Percentiles rank a stretch among this genome's conserved stretches.
phyloP scores from a whole-genome alignment of 2,329 filamentous ascomycete species.

The Sclerotinia nivalis region DNA sequence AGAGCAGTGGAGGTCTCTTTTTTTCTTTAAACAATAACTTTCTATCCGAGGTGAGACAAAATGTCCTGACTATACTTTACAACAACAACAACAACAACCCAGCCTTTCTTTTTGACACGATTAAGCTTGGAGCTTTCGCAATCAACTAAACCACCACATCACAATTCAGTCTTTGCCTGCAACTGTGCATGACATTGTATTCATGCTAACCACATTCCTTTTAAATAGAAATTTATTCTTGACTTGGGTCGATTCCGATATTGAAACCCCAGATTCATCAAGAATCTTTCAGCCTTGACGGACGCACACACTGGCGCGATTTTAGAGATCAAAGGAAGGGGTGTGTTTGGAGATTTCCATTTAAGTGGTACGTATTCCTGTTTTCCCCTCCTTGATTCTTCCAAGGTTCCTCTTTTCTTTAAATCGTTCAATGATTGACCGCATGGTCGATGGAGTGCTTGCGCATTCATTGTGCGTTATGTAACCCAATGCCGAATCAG shows the following conservation, averaged over 20 bases:
- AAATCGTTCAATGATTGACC: background rate
- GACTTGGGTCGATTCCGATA: constrained; percentile 29
- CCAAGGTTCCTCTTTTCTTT: background rate
- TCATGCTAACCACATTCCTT: constrained; percentile 31
- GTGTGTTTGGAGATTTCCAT: constrained; percentile 27
- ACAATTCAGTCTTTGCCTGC: constrained; percentile 17
- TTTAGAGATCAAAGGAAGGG: constrained; percentile 24
- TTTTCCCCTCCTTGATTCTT: background rate
- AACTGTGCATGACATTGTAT: constrained; percentile 26
- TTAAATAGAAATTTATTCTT: constrained; percentile 30
- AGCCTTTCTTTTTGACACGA: constrained; percentile 34
- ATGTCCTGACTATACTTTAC: constrained; percentile 13
- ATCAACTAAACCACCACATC: constrained; percentile 21
- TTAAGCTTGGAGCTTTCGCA: constrained; percentile 33
- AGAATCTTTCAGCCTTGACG: constrained; percentile 27
- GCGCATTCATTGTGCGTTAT: constrained; percentile 21
- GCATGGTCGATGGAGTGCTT: constrained; percentile 8
- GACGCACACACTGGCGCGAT: constrained; percentile 31
- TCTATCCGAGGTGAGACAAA: constrained; percentile 38
- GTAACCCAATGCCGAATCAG: background rate
- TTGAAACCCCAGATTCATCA: constrained; percentile 32
- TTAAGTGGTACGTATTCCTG: constrained; percentile 26
- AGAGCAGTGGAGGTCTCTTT: constrained; percentile 22
- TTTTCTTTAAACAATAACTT: constrained; percentile 27
- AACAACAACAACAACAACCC: constrained; percentile 17